These are phyloP conservation scores for Botrytis paeoniae DNA, from an alignment of 2,329 filamentous ascomycete species.

Conservation along the genomic window DNA sequence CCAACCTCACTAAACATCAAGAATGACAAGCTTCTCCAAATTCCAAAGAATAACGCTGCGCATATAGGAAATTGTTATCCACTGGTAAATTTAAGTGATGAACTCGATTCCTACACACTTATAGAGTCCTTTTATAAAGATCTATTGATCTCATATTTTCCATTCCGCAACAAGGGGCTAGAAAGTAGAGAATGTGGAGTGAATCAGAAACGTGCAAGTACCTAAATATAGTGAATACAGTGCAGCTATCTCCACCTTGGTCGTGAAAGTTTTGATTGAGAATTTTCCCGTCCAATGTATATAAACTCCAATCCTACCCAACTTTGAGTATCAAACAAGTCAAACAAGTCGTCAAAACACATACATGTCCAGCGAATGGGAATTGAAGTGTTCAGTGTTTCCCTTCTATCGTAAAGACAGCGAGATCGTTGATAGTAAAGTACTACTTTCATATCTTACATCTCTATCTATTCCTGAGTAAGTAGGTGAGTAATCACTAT, in stretches of 20 bases:
- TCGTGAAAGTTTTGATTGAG: too few relatives aligned
- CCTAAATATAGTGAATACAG: neutral
- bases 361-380: neutral
- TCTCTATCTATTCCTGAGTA: accelerated
- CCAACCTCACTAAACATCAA: neutral
- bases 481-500: accelerated
- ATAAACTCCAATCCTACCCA: neutral
- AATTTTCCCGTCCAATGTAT: neutral
- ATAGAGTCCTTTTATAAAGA: neutral
- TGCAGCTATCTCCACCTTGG: neutral
- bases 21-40: neutral
- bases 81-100: neutral
- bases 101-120: neutral
- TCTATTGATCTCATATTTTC: neutral
- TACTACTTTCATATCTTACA: accelerated
- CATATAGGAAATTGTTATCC: neutral
- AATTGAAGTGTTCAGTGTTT: neutral
- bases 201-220: neutral
- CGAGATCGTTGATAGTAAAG: neutral
- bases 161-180: neutral
- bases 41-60: neutral
- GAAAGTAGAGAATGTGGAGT: neutral
- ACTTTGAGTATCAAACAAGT: neutral
- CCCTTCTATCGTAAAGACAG: accelerated
- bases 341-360: too few relatives aligned